phyloP scores from a whole-genome alignment of 805 yeast genomes.

The Candida silvicultrix region DNA sequence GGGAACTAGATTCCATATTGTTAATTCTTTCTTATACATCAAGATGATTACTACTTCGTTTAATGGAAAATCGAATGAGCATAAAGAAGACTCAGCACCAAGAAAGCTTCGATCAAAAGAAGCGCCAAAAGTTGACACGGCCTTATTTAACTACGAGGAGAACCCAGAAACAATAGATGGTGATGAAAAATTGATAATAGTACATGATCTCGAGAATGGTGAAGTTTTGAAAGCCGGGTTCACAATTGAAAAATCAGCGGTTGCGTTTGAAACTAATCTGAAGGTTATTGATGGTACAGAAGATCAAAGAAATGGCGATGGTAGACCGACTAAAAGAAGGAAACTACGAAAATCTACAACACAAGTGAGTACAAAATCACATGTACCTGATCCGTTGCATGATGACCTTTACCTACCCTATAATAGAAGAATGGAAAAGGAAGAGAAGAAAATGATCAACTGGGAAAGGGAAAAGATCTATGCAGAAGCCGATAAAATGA shows the following conservation, averaged over 20 bases:
- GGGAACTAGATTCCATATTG: too few relatives aligned
- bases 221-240: neutral
- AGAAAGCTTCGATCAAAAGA: conserved; percentile 14
- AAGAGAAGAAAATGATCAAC: conserved; percentile 49
- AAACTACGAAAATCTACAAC: neutral
- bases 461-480: conserved; percentile 48
- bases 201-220: neutral
- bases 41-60: neutral
- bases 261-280: neutral
- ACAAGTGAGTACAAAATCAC: conserved; percentile 2
- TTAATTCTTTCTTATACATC: neutral
- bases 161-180: conserved; percentile 12
- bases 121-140: conserved; percentile 10
- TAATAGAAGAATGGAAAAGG: conserved; percentile 57
- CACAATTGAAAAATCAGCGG: neutral
- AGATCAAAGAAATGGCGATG: neutral
- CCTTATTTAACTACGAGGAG: conserved; percentile 22
- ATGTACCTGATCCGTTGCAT: conserved; percentile 37
- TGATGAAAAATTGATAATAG: neutral
- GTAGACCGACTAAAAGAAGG: neutral
- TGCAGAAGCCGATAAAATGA: conserved; percentile 46
- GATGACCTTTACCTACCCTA: conserved; percentile 36
- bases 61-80: neutral
- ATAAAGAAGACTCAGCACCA: neutral
- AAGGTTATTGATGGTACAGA: neutral